These are phyloP conservation scores for Teratosphaeria nubilosa DNA, from an alignment of 2,329 filamentous ascomycete species.

Conservation along the genomic window DNA sequence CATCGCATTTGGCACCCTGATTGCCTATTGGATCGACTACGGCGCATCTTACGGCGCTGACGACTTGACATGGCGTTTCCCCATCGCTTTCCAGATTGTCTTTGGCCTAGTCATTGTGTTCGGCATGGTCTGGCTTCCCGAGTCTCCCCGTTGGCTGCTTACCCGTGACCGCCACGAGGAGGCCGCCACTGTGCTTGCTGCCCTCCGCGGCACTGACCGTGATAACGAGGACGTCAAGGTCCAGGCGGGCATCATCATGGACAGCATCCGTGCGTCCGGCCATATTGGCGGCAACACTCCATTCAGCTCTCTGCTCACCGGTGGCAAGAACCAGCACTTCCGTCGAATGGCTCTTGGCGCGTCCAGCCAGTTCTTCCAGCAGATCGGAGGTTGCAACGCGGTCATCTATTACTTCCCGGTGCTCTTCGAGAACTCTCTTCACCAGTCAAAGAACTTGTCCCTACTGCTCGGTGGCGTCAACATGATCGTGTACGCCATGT, in stretches of 20 bases:
- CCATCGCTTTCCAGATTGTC: constrained; percentile 43
- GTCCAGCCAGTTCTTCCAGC: constrained; percentile 52
- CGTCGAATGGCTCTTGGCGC: constrained; percentile 53
- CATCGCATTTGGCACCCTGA: constrained; percentile 42
- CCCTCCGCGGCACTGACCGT: constrained; percentile 37
- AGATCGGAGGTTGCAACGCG: constrained; percentile 36
- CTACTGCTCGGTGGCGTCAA: constrained; percentile 39
- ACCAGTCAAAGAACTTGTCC: constrained; percentile 31
- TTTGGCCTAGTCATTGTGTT: constrained; percentile 38
- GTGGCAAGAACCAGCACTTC: constrained; percentile 56
- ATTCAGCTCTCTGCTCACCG: constrained; percentile 47
- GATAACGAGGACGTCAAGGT: constrained; percentile 48
- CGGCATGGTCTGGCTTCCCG: constrained; percentile 35
- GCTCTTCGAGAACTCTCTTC: constrained; percentile 42
- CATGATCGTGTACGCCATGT: constrained; percentile 47
- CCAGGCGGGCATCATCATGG: constrained; percentile 58
- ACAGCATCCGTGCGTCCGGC: constrained; percentile 37
- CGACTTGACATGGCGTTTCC: constrained; percentile 41
- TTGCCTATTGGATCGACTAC: constrained; percentile 43
- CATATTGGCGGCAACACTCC: constrained; percentile 31
- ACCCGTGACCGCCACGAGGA: constrained; percentile 36
- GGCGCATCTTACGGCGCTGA: constrained; percentile 28
- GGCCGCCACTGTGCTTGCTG: constrained; percentile 41
- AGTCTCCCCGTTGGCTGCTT: constrained; percentile 38
- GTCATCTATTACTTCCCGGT: constrained; percentile 37